Evolutionary conservation across 164 flowering plant species (phyloP).

Genomic region (Liriodendron chinense): DNA sequence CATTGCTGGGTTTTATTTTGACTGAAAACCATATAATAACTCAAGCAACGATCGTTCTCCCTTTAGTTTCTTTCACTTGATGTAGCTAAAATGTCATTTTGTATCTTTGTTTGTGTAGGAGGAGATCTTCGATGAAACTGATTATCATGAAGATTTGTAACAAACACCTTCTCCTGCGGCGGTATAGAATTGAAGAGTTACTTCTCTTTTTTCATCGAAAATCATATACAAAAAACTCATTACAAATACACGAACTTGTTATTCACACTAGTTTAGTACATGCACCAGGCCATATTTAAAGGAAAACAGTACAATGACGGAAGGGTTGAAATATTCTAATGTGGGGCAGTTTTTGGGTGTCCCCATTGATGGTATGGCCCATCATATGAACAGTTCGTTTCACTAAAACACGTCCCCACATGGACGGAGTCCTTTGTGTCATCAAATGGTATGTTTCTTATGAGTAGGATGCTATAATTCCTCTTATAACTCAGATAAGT

Average conservation of each 20-base stretch:
- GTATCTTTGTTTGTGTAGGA: conserved; percentile 26
- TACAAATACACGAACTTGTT: background rate
- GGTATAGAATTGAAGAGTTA: background rate
- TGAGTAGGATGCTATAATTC: too few species aligned
- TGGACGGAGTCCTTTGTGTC: too few species aligned
- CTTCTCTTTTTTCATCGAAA: background rate
- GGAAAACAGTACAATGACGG: too few species aligned
- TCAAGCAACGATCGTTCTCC: background rate
- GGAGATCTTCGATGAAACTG: conserved; percentile 56
- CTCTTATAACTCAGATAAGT: too few species aligned
- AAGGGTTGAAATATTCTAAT: too few species aligned
- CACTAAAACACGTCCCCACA: too few species aligned
- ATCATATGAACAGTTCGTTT: too few species aligned
- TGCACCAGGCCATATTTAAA: background rate
- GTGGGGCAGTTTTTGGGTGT: too few species aligned
- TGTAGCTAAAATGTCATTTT: background rate
- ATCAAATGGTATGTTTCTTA: too few species aligned
- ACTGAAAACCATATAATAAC: too few species aligned
- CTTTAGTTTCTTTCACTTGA: background rate
- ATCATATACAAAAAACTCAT: background rate
- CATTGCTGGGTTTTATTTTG: background rate
- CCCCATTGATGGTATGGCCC: too few species aligned
- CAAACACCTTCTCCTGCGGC: background rate
- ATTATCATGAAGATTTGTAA: conserved; percentile 32
- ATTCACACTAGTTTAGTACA: background rate